Base-by-base conservation (phyloP, 805 yeast genomes). In the Millerozyma acaciae region DNA sequence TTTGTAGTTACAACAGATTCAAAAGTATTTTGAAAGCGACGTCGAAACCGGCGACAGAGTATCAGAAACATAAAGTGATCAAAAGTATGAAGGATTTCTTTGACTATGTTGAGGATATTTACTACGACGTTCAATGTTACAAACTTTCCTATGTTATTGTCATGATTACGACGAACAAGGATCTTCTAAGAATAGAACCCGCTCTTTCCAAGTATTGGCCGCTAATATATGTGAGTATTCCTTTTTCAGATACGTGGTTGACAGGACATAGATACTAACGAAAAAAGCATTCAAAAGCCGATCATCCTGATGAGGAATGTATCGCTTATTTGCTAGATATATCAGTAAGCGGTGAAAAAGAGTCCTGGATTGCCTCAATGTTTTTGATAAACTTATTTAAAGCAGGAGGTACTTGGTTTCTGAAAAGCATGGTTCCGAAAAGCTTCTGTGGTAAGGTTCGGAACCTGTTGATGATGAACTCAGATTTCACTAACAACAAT, bases 191-290 rank as follows among this genome's bases (percentile, higher is more conserved):
- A n/a, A n/a, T n/a, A n/a, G n/a, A n/a, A n/a, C n/a, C n/a, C n/a
- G n/a, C n/a, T n/a, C n/a, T n/a, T n/a, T 19, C 20, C 12, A 32
- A 21, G 8, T 31, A 32, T 16, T 39, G 43, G 43, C 34, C 34
- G n/a, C 15, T 37, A n/a, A 12, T 37, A 5, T 16, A 31, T 12
- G 39, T 35, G 32, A 6, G 39, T 31, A 32, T 26, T 13, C 13
- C 24, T 6, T 27, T 16, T 16, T 7, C 4, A 6, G 23, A 32
- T 25, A 8, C 13, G 16, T 32, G 24, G 26, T n/a, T 25, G 19
- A 14, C 17, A 13, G 10, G 8, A 13, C n/a, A 25, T 6, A n/a
- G 16, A 19, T 27, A 33, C 16, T 25, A 27, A 16, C 13, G 22
- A 18, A 8, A 20, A 13, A 33, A n/a, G 30, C n/a, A n/a, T 19